Conservation (phyloP, 208 protist species). For the Trypanosoma avium region DNA sequence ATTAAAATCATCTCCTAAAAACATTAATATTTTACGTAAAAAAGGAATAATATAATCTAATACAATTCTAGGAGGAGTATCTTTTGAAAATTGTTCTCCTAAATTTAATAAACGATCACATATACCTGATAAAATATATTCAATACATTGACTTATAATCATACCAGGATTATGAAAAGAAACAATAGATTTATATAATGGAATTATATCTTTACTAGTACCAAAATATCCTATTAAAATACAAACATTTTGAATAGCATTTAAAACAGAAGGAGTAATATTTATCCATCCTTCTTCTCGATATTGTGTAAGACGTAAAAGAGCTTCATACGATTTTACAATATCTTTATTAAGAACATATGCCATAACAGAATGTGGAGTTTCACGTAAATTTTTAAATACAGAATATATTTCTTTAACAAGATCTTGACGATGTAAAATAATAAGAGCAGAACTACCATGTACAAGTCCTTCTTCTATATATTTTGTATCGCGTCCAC, state of each 20-base stretch:
- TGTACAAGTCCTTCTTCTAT: slow-evolving; percentile 71
- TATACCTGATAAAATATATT: slow-evolving; percentile 67
- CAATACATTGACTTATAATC: slow-evolving; percentile 62
- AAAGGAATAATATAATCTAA: slow-evolving; percentile 61
- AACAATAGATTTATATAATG: slow-evolving; percentile 64
- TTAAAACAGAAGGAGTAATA: slow-evolving; percentile 36
- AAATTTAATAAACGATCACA: slow-evolving; percentile 59
- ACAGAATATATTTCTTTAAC: slow-evolving; percentile 45
- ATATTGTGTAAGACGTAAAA: slow-evolving; percentile 45
- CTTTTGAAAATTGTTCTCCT: slow-evolving; percentile 16
- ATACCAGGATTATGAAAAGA: slow-evolving; percentile 76
- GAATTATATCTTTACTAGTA: slow-evolving; percentile 33
- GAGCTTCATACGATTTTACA: slow-evolving; percentile 33
- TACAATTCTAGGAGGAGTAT: slow-evolving; percentile 40
- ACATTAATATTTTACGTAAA: slow-evolving; percentile 41
- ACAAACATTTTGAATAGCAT: slow-evolving; percentile 49
- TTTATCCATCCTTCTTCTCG: slow-evolving; percentile 73
- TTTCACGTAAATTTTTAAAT: slow-evolving; percentile 51
- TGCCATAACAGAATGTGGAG: slow-evolving; percentile 66
- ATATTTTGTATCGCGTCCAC: slow-evolving; percentile 23
- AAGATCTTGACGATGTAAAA: slow-evolving; percentile 28
- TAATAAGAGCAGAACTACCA: slow-evolving; percentile 55
- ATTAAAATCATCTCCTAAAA: slow-evolving; percentile 86
- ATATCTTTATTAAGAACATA: slow-evolving; percentile 42
- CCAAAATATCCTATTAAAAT: slow-evolving; percentile 50